Conservation (phyloP, 208 protist species). For the Porcisia deanei region DNA sequence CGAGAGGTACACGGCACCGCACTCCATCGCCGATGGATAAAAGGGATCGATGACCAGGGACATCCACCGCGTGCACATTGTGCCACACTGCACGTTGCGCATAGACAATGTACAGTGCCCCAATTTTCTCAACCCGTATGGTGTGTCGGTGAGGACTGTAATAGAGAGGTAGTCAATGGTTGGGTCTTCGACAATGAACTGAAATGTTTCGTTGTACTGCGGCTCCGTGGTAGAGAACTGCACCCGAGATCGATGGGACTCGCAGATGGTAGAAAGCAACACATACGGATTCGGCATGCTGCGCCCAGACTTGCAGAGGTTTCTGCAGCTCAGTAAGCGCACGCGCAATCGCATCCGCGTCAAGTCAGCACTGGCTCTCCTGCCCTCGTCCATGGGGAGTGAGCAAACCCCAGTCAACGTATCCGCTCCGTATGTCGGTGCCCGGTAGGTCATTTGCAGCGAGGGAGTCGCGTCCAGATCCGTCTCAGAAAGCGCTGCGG, state of each 20-base stretch:
- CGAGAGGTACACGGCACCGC: conserved; percentile 69
- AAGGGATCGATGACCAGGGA: conserved; percentile 61
- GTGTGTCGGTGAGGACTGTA: conserved; percentile 80
- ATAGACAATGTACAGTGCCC: conserved; percentile 80
- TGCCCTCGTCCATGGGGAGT: not conserved
- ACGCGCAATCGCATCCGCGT: conserved; percentile 47
- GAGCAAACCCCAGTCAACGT: not conserved
- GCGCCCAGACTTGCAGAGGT: conserved; percentile 37
- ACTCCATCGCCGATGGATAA: conserved; percentile 37
- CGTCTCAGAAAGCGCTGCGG: conserved; percentile 21
- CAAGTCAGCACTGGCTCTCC: not conserved
- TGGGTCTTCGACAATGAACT: conserved; percentile 60
- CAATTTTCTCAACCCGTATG: conserved; percentile 72
- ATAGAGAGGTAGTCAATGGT: conserved; percentile 57
- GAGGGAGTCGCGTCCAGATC: conserved; percentile 23
- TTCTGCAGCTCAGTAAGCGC: conserved; percentile 65
- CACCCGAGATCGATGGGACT: conserved; percentile 55
- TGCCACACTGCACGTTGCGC: conserved; percentile 66
- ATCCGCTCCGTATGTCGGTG: not conserved
- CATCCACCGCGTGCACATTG: conserved; percentile 59
- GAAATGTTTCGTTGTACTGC: conserved; percentile 69
- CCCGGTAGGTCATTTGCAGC: conserved; percentile 6
- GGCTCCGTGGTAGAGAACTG: conserved; percentile 63
- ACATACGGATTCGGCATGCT: conserved; percentile 71
- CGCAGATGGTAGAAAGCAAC: conserved; percentile 68